Evolutionary conservation across 345 rosid genomes (phyloP).

Genomic region (Arabis hirsuta): DNA sequence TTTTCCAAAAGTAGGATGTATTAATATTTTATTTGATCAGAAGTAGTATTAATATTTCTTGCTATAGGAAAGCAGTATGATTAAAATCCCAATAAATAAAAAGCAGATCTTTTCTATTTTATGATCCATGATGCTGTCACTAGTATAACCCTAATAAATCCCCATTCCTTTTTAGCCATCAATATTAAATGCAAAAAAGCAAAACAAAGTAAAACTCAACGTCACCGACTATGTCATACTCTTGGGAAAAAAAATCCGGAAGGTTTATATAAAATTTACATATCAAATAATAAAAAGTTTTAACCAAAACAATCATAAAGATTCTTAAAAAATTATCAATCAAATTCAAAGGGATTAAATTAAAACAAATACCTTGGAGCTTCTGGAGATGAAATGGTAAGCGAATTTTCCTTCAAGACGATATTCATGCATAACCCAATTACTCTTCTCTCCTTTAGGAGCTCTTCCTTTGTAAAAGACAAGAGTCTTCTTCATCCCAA

Average conservation of each 20-base stretch:
- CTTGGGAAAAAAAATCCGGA: not conserved
- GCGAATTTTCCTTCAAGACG: slow-evolving; percentile 97
- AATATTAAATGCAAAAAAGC: slow-evolving; percentile 36
- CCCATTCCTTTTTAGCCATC: slow-evolving; percentile 40
- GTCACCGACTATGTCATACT: slow-evolving; percentile 44
- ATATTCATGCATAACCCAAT: slow-evolving; percentile 98
- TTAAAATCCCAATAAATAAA: slow-evolving; percentile 43
- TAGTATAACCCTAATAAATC: slow-evolving; percentile 31
- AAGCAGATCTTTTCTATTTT: slow-evolving; percentile 34
- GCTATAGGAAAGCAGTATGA: slow-evolving; percentile 31
- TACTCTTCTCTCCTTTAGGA: slow-evolving; percentile 91
- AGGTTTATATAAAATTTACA: not conserved
- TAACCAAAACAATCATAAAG: not conserved
- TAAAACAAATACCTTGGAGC: slow-evolving; percentile 64
- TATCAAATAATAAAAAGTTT: not conserved
- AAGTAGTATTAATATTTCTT: slow-evolving; percentile 12
- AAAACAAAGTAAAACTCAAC: slow-evolving; percentile 19
- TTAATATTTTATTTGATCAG: slow-evolving; percentile 11
- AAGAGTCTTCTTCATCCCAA: slow-evolving; percentile 98
- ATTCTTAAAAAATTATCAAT: not conserved
- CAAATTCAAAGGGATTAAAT: not conserved
- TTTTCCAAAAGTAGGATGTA: slow-evolving; percentile 35
- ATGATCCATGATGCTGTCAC: slow-evolving; percentile 33
- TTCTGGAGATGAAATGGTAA: slow-evolving; percentile 78
- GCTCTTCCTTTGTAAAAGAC: slow-evolving; percentile 94